Percentiles rank a stretch among this genome's conserved stretches.
Evolutionary conservation across 768 basidiomycete species (phyloP).

Genomic region (Pulveroboletus frians): DNA sequence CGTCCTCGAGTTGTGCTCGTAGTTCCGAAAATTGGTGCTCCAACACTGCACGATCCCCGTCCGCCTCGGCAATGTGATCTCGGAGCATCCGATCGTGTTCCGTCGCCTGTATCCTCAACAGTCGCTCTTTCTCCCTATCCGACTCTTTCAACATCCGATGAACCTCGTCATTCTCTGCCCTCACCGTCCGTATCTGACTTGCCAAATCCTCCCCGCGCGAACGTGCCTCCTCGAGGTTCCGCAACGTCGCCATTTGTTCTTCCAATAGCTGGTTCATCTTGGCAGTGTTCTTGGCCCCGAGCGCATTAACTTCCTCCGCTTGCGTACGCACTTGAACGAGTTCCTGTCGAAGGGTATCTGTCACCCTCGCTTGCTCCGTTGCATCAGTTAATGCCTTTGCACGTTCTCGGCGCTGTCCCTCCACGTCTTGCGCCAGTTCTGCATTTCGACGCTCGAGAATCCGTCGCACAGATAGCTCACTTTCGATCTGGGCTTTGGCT

Average conservation of each 20-base stretch:
- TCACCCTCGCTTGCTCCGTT: slow-evolving; percentile 56
- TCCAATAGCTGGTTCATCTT: slow-evolving; percentile 64
- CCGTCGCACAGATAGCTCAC: slow-evolving; percentile 54
- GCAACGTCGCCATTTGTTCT: slow-evolving; percentile 69
- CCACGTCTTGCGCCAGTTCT: slow-evolving; percentile 51
- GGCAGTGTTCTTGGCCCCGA: slow-evolving; percentile 59
- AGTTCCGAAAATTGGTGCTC: slow-evolving; percentile 83
- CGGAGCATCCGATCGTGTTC: slow-evolving; percentile 65
- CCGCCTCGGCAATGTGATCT: slow-evolving; percentile 88
- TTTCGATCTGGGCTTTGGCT: slow-evolving; percentile 57
- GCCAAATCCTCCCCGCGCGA: slow-evolving; percentile 70
- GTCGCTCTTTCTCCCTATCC: slow-evolving; percentile 70
- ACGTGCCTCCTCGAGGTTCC: slow-evolving; percentile 71
- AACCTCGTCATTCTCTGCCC: slow-evolving; percentile 64
- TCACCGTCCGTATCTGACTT: slow-evolving; percentile 63
- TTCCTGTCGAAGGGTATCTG: slow-evolving; percentile 59
- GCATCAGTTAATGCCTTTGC: slow-evolving; percentile 60
- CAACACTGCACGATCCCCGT: slow-evolving; percentile 88
- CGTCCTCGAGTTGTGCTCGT: slow-evolving; percentile 54
- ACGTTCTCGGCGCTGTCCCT: slow-evolving; percentile 50
- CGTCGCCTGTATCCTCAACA: slow-evolving; percentile 66
- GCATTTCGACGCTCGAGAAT: slow-evolving; percentile 61
- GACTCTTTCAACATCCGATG: slow-evolving; percentile 64
- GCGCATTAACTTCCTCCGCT: slow-evolving; percentile 60
- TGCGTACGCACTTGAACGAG: slow-evolving; percentile 56